These are phyloP conservation scores for Cyclotella choctawhatcheeana DNA, from an alignment of 108 stramenopile genomes.

Conservation along the genomic window DNA sequence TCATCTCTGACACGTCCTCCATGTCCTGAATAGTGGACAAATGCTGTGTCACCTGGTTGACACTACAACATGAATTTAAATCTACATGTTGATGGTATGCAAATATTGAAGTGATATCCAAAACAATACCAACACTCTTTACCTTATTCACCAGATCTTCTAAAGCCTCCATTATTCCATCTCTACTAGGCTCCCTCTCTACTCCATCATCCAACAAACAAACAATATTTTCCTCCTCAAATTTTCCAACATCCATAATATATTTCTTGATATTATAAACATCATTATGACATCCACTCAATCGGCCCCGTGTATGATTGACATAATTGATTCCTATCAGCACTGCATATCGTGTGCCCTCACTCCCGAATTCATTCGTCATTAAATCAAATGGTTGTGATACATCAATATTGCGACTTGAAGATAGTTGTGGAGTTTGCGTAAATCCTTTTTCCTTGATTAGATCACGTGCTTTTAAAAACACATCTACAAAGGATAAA, in stretches of 20 bases:
- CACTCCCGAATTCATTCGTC: background rate
- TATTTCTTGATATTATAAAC: constrained; percentile 44
- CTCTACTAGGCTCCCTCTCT: constrained; percentile 20
- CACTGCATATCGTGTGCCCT: constrained; percentile 9
- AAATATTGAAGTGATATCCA: background rate
- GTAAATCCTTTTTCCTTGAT: constrained; percentile 57
- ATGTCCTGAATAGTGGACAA: constrained; percentile 68
- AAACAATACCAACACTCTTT: too few species aligned
- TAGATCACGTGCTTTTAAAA: constrained; percentile 54
- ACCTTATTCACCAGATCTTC: constrained; percentile 18
- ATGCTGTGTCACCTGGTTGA: constrained; percentile 56
- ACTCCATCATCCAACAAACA: constrained; percentile 42
- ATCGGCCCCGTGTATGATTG: constrained; percentile 36
- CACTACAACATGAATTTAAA: constrained; percentile 1
- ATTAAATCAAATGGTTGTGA: constrained; percentile 1
- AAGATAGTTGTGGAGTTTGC: constrained; percentile 66
- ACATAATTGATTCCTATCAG: constrained; percentile 49
- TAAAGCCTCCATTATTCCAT: constrained; percentile 40
- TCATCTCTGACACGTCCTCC: constrained; percentile 53
- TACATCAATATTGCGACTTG: constrained; percentile 26
- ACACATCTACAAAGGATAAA: constrained; percentile 66
- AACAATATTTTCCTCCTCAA: constrained; percentile 19
- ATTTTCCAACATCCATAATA: constrained; percentile 10
- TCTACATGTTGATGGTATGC: background rate
- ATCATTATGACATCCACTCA: constrained; percentile 45